Conservation (phyloP, 192 early-diverging fungal species). For the Dispira parvispora region DNA sequence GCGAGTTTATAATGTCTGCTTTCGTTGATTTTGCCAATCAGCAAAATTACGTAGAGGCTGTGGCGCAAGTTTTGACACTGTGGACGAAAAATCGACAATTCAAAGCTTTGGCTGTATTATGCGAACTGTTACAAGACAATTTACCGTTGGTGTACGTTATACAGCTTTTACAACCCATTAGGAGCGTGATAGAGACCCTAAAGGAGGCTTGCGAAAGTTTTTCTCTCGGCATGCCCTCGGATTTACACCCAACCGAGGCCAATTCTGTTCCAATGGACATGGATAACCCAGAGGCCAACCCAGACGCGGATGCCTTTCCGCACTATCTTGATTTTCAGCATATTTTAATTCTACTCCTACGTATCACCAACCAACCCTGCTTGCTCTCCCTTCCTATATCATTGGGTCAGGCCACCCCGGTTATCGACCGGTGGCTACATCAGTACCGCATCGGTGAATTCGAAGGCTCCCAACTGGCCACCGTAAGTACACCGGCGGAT, state of each 20-base stretch:
- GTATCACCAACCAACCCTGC: background rate
- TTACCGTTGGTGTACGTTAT: background rate
- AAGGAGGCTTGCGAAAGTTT: background rate
- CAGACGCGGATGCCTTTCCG: background rate
- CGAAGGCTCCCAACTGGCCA: background rate
- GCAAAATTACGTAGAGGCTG: slow-evolving; percentile 3
- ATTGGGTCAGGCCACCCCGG: background rate
- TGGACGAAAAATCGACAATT: background rate
- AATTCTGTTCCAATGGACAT: no score
- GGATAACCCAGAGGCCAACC: no score
- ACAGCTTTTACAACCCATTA: background rate
- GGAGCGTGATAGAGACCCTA: background rate
- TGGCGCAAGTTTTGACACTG: background rate
- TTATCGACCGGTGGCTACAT: slow-evolving; percentile 1
- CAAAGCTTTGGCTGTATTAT: background rate
- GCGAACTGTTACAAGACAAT: background rate
- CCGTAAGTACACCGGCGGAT: background rate
- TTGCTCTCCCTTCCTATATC: background rate
- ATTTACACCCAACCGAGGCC: no score
- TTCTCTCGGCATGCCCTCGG: background rate
- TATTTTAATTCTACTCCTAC: slow-evolving; percentile 2
- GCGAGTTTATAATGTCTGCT: background rate
- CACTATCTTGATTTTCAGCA: slow-evolving; percentile 6
- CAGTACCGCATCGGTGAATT: slow-evolving; percentile 9
- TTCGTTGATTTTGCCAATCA: slow-evolving; percentile 7